Base-by-base conservation (phyloP, 179 eudicot species). In the Carnegiea gigantea region DNA sequence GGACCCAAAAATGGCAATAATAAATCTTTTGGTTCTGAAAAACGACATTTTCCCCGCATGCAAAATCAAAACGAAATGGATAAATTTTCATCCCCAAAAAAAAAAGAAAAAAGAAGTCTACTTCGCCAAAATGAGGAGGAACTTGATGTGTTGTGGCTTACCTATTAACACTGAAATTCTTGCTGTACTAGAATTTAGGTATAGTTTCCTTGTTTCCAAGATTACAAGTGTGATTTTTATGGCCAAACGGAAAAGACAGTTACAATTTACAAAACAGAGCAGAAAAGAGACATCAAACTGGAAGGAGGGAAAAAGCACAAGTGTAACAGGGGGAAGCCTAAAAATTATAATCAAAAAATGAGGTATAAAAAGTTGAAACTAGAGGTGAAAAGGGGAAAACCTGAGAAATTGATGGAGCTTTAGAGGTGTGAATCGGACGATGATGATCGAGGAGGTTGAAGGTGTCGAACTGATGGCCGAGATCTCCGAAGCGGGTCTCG, bases 401-500 rank as follows among this genome's bases (percentile, higher is more conserved):
- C 82, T 79, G 53, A 59, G 77, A 26, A 11, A 80, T 0, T 20
- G 68, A 14, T 1, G 82, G 57, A 38, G 46, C 36, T 11, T 48
- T 23, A 8, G 24, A 26, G 12, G 76, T 13, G 54, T 70, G 26
- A 77, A 73, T 24, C n/a, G 23, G 48, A 68, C 75, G 51, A 10
- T n/a, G 60, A 44, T 54, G 85, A 68, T 79, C 68, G 73, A 70
- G 78, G 21, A 77, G 57, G 70, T 67, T 48, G 14, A 74, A 17
- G 54, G 28, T 13, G 13, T 21, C 1, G 67, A 86, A 75, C 26
- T 36, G 84, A 40, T 70, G 86, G 46, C 43, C 74, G 40, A 78
- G 84, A 71, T 81, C 75, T 9, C 73, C 79, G 21, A 62, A 3
- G 36, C 28, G 51, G 36, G 72, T 20, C 46, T 18, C 14, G 20